Conservation (phyloP, 148 eudicot species). For the Linanthus parryae region DNA sequence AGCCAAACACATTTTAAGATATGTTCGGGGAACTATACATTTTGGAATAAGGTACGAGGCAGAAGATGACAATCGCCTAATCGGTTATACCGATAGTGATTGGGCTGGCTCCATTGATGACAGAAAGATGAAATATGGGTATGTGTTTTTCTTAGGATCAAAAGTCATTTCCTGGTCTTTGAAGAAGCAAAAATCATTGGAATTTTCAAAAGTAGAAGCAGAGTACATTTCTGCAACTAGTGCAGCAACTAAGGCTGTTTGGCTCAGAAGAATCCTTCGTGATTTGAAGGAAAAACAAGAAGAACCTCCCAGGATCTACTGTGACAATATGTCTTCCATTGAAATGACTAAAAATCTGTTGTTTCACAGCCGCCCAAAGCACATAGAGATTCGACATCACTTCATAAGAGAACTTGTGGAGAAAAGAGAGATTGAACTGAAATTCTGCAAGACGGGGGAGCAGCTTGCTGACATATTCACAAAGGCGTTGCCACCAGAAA, state of each 20-base stretch:
- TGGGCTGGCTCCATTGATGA: slow-evolving; percentile 6
- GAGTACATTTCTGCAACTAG: slow-evolving; percentile 3
- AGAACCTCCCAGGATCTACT: not conserved
- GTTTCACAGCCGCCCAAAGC: too few relatives aligned
- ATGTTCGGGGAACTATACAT: not conserved
- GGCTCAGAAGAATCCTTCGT: not conserved
- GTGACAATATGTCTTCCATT: slow-evolving; percentile 3
- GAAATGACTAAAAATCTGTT: slow-evolving; percentile 1
- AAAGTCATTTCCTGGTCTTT: not conserved
- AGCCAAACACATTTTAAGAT: not conserved
- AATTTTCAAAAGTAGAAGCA: not conserved
- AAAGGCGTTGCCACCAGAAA: too few relatives aligned
- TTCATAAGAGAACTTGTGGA: too few relatives aligned
- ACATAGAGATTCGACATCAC: too few relatives aligned
- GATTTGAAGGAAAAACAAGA: not conserved
- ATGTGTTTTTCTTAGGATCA: not conserved
- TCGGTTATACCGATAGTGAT: not conserved
- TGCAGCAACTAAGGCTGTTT: slow-evolving; percentile 4
- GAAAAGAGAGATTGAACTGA: too few relatives aligned
- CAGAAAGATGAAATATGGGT: not conserved
- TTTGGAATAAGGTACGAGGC: not conserved
- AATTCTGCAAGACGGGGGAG: too few relatives aligned
- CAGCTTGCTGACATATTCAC: too few relatives aligned
- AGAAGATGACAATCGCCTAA: not conserved
- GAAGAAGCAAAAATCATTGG: not conserved